A percentile compares a stretch with the other conserved stretches of the same genome.
Evolutionary conservation across 1,284 basidiomycete genomes (phyloP).

Genomic region (Xerocomus nothofagi): DNA sequence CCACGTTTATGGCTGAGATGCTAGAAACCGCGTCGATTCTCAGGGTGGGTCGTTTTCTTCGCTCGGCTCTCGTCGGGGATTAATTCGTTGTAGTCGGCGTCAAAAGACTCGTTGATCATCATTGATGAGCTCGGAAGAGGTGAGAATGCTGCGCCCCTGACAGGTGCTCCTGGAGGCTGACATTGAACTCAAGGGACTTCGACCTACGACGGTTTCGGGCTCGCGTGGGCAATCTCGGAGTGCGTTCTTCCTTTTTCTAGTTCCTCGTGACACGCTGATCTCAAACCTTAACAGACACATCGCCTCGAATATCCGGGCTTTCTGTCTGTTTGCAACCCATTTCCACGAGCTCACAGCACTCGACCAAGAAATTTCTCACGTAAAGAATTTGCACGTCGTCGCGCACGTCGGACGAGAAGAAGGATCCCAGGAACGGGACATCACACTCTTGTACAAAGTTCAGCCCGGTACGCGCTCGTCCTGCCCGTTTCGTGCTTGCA

Average conservation of each 20-base stretch:
- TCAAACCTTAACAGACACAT: slow-evolving; percentile 70
- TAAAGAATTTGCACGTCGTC: slow-evolving; percentile 95
- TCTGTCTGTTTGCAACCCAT: slow-evolving; percentile 97
- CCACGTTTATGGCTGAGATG: slow-evolving; percentile 99
- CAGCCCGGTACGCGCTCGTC: slow-evolving; percentile 66
- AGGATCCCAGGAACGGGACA: slow-evolving; percentile 74
- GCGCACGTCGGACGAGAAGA: slow-evolving; percentile 81
- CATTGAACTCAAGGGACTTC: slow-evolving; percentile 64
- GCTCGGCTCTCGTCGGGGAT: not conserved
- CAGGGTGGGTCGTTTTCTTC: slow-evolving; percentile 52
- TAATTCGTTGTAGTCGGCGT: slow-evolving; percentile 66
- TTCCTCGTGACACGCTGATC: not conserved
- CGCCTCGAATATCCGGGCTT: slow-evolving; percentile 86
- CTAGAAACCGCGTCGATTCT: slow-evolving; percentile 96
- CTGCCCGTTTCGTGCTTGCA: not conserved
- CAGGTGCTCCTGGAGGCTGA: not conserved
- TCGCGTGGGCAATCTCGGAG: slow-evolving; percentile 99
- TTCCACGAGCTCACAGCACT: slow-evolving; percentile 97
- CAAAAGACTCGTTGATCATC: slow-evolving; percentile 92
- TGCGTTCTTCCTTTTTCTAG: slow-evolving; percentile 40
- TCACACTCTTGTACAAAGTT: slow-evolving; percentile 94
- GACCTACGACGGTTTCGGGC: slow-evolving; percentile 97
- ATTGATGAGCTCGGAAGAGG: slow-evolving; percentile 98
- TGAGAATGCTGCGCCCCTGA: slow-evolving; percentile 22
- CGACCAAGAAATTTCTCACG: slow-evolving; percentile 73